These are phyloP conservation scores for Trichophyton verrucosum DNA, from an alignment of 2,329 filamentous ascomycete genomes.

Conservation along the genomic window DNA sequence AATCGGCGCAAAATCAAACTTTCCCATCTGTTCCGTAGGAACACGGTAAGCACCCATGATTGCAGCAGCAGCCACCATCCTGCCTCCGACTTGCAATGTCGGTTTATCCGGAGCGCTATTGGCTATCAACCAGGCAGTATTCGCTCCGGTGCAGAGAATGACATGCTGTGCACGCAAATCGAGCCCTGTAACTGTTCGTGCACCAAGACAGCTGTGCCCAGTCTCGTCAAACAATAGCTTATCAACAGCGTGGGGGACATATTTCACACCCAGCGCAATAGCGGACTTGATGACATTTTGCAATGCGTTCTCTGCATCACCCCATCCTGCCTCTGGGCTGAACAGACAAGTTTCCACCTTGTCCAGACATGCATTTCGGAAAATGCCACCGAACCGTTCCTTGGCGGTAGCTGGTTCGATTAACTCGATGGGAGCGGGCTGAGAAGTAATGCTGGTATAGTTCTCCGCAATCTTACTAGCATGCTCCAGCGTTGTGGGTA, in stretches of 20 bases:
- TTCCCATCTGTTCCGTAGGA: constrained; percentile 4
- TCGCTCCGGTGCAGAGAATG: constrained; percentile 18
- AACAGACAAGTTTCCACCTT: constrained; percentile 43
- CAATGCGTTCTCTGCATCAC: constrained; percentile 45
- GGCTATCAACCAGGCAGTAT: constrained; percentile 21
- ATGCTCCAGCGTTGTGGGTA: constrained; percentile 29
- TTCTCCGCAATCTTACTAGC: constrained; percentile 35
- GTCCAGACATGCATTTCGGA: constrained; percentile 45
- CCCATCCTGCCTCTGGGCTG: constrained; percentile 49
- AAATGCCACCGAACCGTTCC: constrained; percentile 39
- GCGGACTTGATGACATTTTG: constrained; percentile 40
- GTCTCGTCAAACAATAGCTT: constrained; percentile 29
- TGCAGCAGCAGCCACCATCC: constrained; percentile 31
- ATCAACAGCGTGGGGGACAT: constrained; percentile 37
- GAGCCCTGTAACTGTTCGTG: constrained; percentile 13
- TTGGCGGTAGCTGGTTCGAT: constrained; percentile 38
- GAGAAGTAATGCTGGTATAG: constrained; percentile 19
- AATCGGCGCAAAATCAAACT: constrained; percentile 6
- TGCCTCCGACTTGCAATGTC: constrained; percentile 35
- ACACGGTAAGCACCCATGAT: constrained; percentile 4
- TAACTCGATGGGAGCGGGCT: constrained; percentile 27
- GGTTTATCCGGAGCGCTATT: constrained; percentile 28
- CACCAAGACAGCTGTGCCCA: constrained; percentile 22
- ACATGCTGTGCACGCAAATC: constrained; percentile 13
- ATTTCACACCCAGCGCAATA: constrained; percentile 45